These are phyloP conservation scores for Meyerozyma guilliermondii DNA, from an alignment of 1,139 yeast genomes.

Conservation along the genomic window DNA sequence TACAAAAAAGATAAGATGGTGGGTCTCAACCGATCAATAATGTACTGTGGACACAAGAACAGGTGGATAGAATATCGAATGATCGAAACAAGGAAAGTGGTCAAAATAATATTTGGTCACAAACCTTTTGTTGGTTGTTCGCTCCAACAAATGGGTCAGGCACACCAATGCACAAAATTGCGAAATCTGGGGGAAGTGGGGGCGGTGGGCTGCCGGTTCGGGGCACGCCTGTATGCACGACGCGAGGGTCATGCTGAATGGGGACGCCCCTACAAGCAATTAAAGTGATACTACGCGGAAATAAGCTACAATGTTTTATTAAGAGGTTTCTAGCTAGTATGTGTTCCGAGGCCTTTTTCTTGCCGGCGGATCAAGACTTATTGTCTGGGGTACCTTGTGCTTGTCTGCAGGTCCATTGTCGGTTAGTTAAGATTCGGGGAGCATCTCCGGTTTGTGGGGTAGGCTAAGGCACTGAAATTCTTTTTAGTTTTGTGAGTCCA, in stretches of 20 bases:
- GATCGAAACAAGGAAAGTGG: neutral
- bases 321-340: no score
- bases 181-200: constrained; percentile 2
- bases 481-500: no score
- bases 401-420: neutral
- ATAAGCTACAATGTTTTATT: no score
- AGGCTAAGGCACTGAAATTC: neutral
- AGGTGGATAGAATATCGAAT: no score
- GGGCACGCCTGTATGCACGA: neutral
- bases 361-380: no score
- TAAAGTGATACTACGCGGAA: no score
- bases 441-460: constrained; percentile 1
- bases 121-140: neutral
- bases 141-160: constrained; percentile 2
- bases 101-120: neutral
- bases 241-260: neutral
- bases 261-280: neutral
- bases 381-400: no score
- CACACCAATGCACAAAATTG: constrained; percentile 1
- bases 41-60: no score
- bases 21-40: no score
- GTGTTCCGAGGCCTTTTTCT: no score
- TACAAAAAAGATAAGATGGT: neutral
- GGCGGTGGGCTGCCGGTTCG: neutral
- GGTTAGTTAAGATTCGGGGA: neutral